phyloP scores from a whole-genome alignment of 1,284 basidiomycete species.

The Leccinum subrobustum region DNA sequence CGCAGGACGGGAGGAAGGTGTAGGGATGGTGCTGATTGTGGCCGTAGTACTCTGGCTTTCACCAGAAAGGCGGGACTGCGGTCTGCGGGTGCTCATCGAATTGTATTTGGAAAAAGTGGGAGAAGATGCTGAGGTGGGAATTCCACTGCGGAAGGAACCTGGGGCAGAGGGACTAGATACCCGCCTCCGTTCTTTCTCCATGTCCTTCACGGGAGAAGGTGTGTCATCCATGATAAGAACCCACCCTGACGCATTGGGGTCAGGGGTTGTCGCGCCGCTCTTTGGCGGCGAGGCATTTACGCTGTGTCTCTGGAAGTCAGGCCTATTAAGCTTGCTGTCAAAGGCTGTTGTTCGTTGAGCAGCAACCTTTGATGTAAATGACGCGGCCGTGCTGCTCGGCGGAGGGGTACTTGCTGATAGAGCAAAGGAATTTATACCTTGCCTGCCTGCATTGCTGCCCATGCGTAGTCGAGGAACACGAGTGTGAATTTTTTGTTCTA shows the following conservation, averaged over 20 bases:
- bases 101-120: constrained; percentile 36
- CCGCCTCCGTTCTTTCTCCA: constrained; percentile 54
- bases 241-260: constrained; percentile 70
- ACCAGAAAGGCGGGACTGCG: constrained; percentile 68
- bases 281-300: constrained; percentile 40
- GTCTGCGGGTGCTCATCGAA: constrained; percentile 49
- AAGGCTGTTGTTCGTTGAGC: constrained; percentile 20
- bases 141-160: constrained; percentile 39
- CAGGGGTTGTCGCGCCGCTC: constrained; percentile 47
- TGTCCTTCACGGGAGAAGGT: constrained; percentile 62
- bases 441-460: constrained; percentile 62
- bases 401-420: constrained; percentile 35
- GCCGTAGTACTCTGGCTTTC: constrained; percentile 53
- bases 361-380: constrained; percentile 19
- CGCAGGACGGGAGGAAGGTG: constrained; percentile 67
- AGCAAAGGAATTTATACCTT: constrained; percentile 39
- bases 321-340: constrained; percentile 23
- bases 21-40: constrained; percentile 60
- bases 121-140: constrained; percentile 39
- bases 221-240: constrained; percentile 82
- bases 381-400: constrained; percentile 37
- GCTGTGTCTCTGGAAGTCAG: constrained; percentile 32
- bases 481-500: constrained; percentile 83
- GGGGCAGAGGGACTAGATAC: constrained; percentile 56
- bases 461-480: constrained; percentile 77